Evolutionary conservation across 1,139 yeast genomes (phyloP).

Genomic region (Williopsis jadinii): DNA sequence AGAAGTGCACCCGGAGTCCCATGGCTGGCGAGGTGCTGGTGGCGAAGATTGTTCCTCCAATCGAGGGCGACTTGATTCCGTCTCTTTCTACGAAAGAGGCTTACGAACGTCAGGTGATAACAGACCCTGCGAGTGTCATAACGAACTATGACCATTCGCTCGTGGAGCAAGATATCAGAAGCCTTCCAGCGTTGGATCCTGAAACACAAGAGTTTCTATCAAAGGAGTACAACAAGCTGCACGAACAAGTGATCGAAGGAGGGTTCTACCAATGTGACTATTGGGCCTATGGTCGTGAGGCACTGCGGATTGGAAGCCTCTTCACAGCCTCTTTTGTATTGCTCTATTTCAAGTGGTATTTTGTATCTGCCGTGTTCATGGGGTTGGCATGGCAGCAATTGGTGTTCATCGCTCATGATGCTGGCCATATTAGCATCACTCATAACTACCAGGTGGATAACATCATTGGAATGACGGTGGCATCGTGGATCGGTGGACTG

Average conservation of each 20-base stretch:
- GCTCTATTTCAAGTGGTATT: constrained; percentile 38
- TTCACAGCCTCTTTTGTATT: constrained; percentile 45
- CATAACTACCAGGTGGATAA: constrained; percentile 79
- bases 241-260: constrained; percentile 43
- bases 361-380: constrained; percentile 53
- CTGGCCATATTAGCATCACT: constrained; percentile 79
- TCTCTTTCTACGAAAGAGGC: constrained; percentile 34
- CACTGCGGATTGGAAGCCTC: constrained; percentile 50
- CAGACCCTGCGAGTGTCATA: constrained; percentile 49
- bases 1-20: background rate
- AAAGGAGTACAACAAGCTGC: constrained; percentile 53
- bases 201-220: constrained; percentile 55
- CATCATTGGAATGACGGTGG: constrained; percentile 63
- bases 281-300: constrained; percentile 62
- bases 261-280: constrained; percentile 71
- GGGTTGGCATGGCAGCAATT: constrained; percentile 89
- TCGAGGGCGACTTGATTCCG: constrained; percentile 42
- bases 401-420: constrained; percentile 84
- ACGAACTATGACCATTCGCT: constrained; percentile 51
- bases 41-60: constrained; percentile 37
- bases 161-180: constrained; percentile 45
- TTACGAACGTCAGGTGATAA: constrained; percentile 30
- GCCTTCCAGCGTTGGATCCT: constrained; percentile 59
- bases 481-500: constrained; percentile 80
- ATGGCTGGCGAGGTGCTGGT: constrained; percentile 33